Evolutionary conservation across 202 grass and related monocot species (phyloP).

Genomic region (Digitaria exilis): DNA sequence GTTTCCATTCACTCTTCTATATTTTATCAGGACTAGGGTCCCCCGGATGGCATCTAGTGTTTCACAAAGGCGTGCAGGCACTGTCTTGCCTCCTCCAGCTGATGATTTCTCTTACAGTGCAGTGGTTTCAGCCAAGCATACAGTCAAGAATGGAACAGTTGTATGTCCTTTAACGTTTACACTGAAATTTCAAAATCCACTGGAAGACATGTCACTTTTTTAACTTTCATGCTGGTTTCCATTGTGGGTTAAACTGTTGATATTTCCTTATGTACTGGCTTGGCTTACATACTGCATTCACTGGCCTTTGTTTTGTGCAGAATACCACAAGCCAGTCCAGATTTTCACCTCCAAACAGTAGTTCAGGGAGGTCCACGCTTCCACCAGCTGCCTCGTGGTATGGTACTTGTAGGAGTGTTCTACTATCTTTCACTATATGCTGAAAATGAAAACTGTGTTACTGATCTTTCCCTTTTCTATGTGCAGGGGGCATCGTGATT

Average conservation of each 20-base stretch:
- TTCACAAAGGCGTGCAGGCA: constrained; percentile 77
- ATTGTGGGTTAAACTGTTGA: neutral
- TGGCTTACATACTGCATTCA: constrained; percentile 30
- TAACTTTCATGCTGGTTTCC: constrained; percentile 8
- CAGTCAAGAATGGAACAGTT: constrained; percentile 65
- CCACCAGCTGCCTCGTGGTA: constrained; percentile 86
- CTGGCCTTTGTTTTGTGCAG: constrained; percentile 51
- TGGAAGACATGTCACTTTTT: constrained; percentile 5
- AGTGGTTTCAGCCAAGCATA: constrained; percentile 58
- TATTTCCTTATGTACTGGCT: too few relatives aligned
- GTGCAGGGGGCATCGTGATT: constrained; percentile 69
- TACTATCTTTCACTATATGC: neutral
- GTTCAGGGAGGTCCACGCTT: constrained; percentile 72
- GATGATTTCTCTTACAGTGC: constrained; percentile 75
- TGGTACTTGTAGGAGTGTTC: constrained; percentile 26
- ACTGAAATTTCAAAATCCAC: constrained; percentile 28
- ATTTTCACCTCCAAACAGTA: constrained; percentile 75
- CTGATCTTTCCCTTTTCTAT: constrained; percentile 22
- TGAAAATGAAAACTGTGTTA: constrained; percentile 23
- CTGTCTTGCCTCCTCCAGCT: constrained; percentile 74
- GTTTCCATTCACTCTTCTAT: constrained; percentile 36
- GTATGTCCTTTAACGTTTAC: constrained; percentile 51
- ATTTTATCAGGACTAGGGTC: constrained; percentile 86
- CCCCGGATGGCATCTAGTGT: constrained; percentile 83
- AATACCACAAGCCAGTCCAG: constrained; percentile 58